Evolutionary conservation across 2,329 filamentous ascomycete species (phyloP), one percentile per base, ranked within the genome.

Genomic region (Aspergillus cejpii): DNA sequence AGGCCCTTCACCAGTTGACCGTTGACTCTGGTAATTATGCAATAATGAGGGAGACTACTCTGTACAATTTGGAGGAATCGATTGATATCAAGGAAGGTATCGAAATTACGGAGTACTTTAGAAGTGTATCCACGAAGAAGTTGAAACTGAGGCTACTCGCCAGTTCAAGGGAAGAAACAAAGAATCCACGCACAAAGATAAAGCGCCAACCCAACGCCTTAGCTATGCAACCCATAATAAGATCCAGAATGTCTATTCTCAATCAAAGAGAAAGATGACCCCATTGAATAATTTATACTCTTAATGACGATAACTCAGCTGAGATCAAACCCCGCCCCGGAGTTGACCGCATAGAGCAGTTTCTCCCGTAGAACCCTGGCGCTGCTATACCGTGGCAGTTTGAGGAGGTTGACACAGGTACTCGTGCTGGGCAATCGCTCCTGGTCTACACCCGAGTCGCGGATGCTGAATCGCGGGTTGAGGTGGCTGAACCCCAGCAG

Each of bases 401-500:
- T 98, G 38, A 98, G 70, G 55, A 98, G 64, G 63, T 98, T 98
- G 21, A 97, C 88, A 58, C 92, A 98, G 0, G 92, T 98, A 63
- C 90, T 96, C 14, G 92, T 89, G 62, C 88, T 97, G 2, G 92
- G 92, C 51, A 96, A 70, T 47, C 92, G 75, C 38, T 80, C 77
- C 66, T 91, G 78, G 59, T 94, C 87, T 20, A 71, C 71, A 3
- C 87, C 85, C 1, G 81, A 83, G 66, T 98, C 92, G 3, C 92
- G 74, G 51, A 98, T 97, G 60, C 83, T 91, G 65, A 98, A 98
- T 29, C 76, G 75, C 2, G 92, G 92, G 45, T 83, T 85, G 52
- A 98, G 70, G 59, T 92, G 85, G 14, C 81, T 80, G 62, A 98
- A 98, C 0, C 92, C 92, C 2, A 97, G 71, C 36, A 98, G 71